Base-by-base conservation (phyloP, 192 early-diverging fungal genomes). In the Backusella parvicylindrica region DNA sequence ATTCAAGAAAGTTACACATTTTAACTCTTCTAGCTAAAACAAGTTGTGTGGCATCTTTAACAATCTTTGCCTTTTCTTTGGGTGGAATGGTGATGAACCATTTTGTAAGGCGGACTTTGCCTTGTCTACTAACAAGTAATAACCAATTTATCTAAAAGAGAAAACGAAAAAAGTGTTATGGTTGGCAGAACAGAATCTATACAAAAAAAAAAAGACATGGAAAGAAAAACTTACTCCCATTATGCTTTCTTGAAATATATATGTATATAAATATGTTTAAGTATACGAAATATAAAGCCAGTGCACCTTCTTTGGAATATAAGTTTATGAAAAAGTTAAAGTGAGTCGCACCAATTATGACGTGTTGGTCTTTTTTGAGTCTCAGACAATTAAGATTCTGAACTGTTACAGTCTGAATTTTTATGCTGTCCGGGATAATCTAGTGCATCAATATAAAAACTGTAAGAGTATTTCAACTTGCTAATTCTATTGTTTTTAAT, bases 1-100 rank as follows among this genome's bases (percentile, higher is more conserved):
- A 96, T 84, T 99, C 98, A 68, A 99, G 84, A 75, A 99, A 97
- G 79, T 99, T 99, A 86, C 96, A 98, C 93, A 98, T 97, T 82
- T 96, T 97, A 4, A 95, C 89, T 76, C 91, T 88, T 73, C 97
- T 88, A 56, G 92, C 84, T 7, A 98, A 84, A 0, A 98, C 97
- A 21, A 96, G 90, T 73, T 93, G 92, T 36, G 92, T 94, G 33
- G 96, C 94, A 63, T 99, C 96, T 82, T 98, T 98, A 37, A 97
- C 89, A 70, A 94, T 95, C 83, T 97, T 96, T 68, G 88, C 77
- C 82, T 97, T 99, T 82, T 99, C 96, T 84, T 99, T 99, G 6
- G 84, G 80, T 50, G 86, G 83, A 65, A 93, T 76, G 32, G 91
- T 92, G 16, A 85, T 84, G 77, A 93, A 95, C 94, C 94, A 95